Base-by-base conservation (phyloP, 768 basidiomycete genomes). In the Mycena vulgaris region DNA sequence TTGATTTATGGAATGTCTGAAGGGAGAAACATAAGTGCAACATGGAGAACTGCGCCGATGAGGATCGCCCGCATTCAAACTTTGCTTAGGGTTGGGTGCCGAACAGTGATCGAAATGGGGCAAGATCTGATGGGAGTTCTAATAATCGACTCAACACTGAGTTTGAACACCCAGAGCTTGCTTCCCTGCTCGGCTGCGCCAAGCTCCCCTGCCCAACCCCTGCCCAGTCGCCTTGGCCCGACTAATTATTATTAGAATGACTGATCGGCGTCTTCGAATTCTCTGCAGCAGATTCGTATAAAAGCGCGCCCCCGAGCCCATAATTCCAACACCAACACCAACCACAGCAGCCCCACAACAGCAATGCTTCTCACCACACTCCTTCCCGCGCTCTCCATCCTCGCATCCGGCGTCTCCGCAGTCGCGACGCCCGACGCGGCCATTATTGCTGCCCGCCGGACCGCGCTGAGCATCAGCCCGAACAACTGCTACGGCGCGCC, bases 401-500 rank as follows among this genome's bases (percentile, higher is more conserved):
- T 66, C 16, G 30, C 56, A 21, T 28, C 48, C 49, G 3, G 28
- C 51, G 49, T 30, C 49, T 52, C 42, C 16, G 58, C 52, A 33
- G 13, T 39, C 19, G 25, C 52, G 4, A 9, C 28, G 31, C 48
- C 33, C 31, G 16, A 63, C 19, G 23, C 35, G 5, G 48, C 19
- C 57, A 28, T 40, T 17, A 45, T 31, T 3, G 57, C 49, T 19
- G 31, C 23, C 5, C 27, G 25, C 17, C 23, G 39, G 31, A 39
- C 49, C 51, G 35, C 33, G 13, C 2, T 5, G 21, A 21, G 14
- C 59, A 51, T 69, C 30, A 59, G 5, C 28, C 1, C 37, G n/a
- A n/a, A 21, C 47, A 55, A 63, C 49, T 23, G 27, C 42, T 69
- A 67, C 40, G 64, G 64, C 53, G 72, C 72, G 13, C 72, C 68